Base-by-base conservation (phyloP, 768 basidiomycete species). In the Pleurotus citrinopileatus region DNA sequence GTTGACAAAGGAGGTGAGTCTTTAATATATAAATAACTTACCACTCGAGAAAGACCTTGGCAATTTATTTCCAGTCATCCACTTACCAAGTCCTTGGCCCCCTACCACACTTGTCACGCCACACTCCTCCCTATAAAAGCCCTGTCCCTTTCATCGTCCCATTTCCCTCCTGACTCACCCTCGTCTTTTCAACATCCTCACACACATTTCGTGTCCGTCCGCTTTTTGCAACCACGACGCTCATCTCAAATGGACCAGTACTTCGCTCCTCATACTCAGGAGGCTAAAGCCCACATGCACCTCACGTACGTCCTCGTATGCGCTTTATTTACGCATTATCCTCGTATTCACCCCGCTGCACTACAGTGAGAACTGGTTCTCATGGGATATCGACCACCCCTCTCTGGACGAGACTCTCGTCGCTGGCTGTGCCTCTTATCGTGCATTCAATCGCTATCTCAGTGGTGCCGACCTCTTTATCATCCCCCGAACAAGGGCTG, bases 381-480 rank as follows among this genome's bases (percentile, higher is more conserved):
- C 71, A 38, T 90, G 88, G 87, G 86, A 89, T 63, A 76, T 79
- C 29, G 81, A 88, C 60, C 81, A 85, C 58, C 83, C 83, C 12
- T 80, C 81, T 10, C 74, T 87, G 63, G 77, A 88, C 70, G 88
- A 91, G 67, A 82, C 81, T 2, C 78, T 91, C 54, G 80, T 91
- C 37, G 86, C 89, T 1, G 81, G 84, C 19, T 88, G 82, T 60
- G 88, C 90, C n/a, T 84, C 89, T 3, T 92, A 92, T 68, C 78
- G 86, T 59, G 87, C 89, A 2, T 82, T 92, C 61, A 81, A 81
- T 60, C 85, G 89, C 52, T 92, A 83, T 60, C 78, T 91, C 44
- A 73, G 74, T 37, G 89, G 87, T 26, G 76, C 80, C 46, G 87
- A 91, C 70, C 71, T 93, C 2, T 84, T 87, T 62, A 77, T 91